A percentile compares a stretch with the other conserved stretches of the same genome.
Conservation (phyloP, 257 asterid species). For the Vinca minor region DNA sequence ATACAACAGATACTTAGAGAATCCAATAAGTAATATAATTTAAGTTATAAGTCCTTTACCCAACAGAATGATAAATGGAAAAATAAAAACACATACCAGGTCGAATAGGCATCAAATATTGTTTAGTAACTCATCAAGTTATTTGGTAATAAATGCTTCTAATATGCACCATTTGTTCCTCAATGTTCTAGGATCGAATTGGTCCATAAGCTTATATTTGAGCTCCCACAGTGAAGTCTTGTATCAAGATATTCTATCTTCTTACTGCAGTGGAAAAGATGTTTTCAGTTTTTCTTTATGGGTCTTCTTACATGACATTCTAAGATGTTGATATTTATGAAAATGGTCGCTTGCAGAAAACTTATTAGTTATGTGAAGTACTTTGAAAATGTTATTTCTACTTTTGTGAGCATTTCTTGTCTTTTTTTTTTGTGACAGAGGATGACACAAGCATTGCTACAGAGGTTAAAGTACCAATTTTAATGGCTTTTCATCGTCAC, state of each 20-base stretch:
- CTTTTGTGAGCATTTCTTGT: conserved; percentile 12
- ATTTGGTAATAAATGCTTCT: not conserved
- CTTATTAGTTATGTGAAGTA: not conserved
- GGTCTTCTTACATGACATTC: not conserved
- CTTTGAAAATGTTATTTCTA: not conserved
- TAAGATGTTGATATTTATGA: not conserved
- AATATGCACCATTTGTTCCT: not conserved
- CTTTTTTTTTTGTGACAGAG: conserved; percentile 54
- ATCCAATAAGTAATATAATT: not conserved
- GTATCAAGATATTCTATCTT: not conserved
- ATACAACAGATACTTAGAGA: not conserved
- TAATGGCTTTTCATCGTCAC: conserved; percentile 74
- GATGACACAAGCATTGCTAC: conserved; percentile 87
- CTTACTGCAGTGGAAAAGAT: too few relatives aligned
- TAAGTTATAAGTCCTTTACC: too few relatives aligned
- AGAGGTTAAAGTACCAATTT: conserved; percentile 79
- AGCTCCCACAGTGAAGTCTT: not conserved
- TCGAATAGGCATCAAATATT: not conserved
- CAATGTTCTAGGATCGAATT: not conserved
- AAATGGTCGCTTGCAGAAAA: not conserved
- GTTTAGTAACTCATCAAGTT: not conserved
- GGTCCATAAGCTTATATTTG: not conserved
- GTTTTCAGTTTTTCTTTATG: not conserved
- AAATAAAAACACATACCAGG: too few relatives aligned
- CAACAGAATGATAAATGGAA: not conserved